Evolutionary conservation across 2,329 filamentous ascomycete genomes (phyloP).

Genomic region (Coniochaeta sp.): DNA sequence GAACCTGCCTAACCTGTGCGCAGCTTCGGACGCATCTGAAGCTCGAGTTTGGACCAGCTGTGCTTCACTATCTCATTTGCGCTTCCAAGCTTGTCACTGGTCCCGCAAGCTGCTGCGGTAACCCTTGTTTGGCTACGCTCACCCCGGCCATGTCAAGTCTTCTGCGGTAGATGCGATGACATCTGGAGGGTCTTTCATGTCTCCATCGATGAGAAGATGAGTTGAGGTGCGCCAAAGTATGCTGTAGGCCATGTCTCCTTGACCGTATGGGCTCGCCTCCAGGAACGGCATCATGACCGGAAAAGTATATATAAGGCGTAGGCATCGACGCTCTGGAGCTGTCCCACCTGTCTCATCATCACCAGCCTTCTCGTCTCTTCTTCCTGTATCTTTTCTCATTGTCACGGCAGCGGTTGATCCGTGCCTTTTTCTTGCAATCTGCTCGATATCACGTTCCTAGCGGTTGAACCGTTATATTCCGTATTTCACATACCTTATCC

Average conservation of each 20-base stretch:
- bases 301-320: neutral
- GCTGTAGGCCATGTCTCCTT: no score
- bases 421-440: neutral
- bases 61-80: neutral
- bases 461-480: neutral
- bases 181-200: neutral
- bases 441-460: neutral
- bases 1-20: neutral
- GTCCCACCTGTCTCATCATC: neutral
- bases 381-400: neutral
- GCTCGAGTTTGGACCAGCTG: neutral
- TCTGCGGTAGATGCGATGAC: neutral
- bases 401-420: constrained; percentile 7
- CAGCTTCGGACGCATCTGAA: neutral
- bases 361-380: neutral
- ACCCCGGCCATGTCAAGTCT: neutral
- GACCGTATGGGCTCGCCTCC: no score
- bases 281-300: neutral
- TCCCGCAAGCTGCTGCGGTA: neutral
- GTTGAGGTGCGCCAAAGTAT: no score
- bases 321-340: neutral
- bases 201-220: no score
- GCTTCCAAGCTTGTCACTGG: neutral
- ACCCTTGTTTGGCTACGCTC: neutral
- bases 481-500: neutral